Base-by-base conservation (phyloP, 106 monocot genomes). In the Triglochin maritima region DNA sequence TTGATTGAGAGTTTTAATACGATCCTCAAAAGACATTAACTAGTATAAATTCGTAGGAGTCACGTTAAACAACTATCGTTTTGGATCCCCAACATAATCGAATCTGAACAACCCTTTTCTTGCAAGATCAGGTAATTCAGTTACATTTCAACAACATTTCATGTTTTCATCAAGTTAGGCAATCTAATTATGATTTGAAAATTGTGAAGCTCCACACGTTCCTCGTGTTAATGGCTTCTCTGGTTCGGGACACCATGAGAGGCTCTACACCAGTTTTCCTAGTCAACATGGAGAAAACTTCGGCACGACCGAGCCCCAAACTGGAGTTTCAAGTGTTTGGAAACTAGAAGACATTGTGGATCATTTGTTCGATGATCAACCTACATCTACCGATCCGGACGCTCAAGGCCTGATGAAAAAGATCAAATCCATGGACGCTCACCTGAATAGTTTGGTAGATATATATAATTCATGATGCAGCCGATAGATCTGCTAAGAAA, bases 301-400 rank as follows among this genome's bases (percentile, higher is more conserved):
- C 43, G 43, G 13, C 42, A 62, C 46, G 62, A 62, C 9, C 11
- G 46, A 62, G 9, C 43, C 7, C 62, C 8, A 44, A 62, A 5
- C 46, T 43, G 45, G 8, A 45, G 29, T 45, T 45, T 45, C 29
- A 1, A 64, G 8, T 15, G 14, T 8, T 46, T 64, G 64, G 64
- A 17, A 64, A n/a, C 11, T 64, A n/a, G 17, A 49, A 15, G 2
- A 64, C 8, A 64, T 64, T 45, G 44, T 17, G 1, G 48, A 49
- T 15, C 64, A 64, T 49, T 49, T 64, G 64, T 64, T 64, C 49
- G 17, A 45, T 14, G 49, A 64, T 16, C 49, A 64, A 48, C 46
- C 11, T 13, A 6, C 47, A 64, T 8, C 47, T 3, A 49, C 17
- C 10, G 46, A 9, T 64, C 44, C 13, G 12, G 49, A 64, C 16